Evolutionary conservation across 805 yeast genomes (phyloP).

Genomic region (Candida vartiovaarae): DNA sequence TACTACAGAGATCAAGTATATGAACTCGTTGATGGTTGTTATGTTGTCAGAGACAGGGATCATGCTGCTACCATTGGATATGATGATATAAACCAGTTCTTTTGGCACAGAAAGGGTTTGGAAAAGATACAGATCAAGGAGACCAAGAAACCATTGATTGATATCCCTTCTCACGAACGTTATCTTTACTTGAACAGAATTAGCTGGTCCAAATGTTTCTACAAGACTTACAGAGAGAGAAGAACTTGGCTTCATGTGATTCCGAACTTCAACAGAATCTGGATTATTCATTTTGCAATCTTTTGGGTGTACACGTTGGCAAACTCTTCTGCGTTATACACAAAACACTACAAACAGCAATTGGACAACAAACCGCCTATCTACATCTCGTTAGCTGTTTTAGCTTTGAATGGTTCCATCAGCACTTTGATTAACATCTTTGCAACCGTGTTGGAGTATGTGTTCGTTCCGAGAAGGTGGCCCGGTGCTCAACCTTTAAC

Average conservation of each 20-base stretch:
- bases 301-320: slow-evolving; percentile 74
- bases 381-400: slow-evolving; percentile 46
- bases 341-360: slow-evolving; percentile 44
- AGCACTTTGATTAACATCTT: slow-evolving; percentile 49
- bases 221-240: slow-evolving; percentile 67
- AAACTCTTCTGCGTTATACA: slow-evolving; percentile 64
- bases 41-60: slow-evolving; percentile 47
- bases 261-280: slow-evolving; percentile 68
- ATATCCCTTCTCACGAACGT: slow-evolving; percentile 46
- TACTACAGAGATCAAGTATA: slow-evolving; percentile 51
- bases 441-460: slow-evolving; percentile 49
- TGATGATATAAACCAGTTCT: slow-evolving; percentile 84
- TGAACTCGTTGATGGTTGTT: slow-evolving; percentile 35
- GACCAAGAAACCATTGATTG: slow-evolving; percentile 25
- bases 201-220: slow-evolving; percentile 60
- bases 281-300: slow-evolving; percentile 68
- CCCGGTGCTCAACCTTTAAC: slow-evolving; percentile 61
- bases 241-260: slow-evolving; percentile 74
- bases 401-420: slow-evolving; percentile 63
- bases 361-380: slow-evolving; percentile 54
- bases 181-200: slow-evolving; percentile 47
- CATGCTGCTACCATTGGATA: slow-evolving; percentile 72
- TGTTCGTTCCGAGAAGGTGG: slow-evolving; percentile 66
- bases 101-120: slow-evolving; percentile 75
- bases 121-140: slow-evolving; percentile 43